Base-by-base conservation (phyloP, 1,139 yeast genomes). In the Hyphopichia khmerensis region DNA sequence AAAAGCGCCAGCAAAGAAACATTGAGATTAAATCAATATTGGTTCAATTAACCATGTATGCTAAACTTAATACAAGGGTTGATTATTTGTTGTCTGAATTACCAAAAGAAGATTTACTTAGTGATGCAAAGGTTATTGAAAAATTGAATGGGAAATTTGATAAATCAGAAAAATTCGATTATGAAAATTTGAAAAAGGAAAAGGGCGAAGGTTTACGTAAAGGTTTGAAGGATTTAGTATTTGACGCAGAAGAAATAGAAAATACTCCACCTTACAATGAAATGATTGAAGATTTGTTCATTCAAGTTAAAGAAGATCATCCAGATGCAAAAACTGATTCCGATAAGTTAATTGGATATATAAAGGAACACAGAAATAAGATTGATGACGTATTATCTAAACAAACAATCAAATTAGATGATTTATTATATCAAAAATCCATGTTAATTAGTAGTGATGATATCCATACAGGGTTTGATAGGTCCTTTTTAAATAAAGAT, bases 401-500 rank as follows among this genome's bases (percentile, higher is more conserved):
- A 48, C 86, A 82, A 40, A 71, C 78, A 34, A 75, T 77, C 35
- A 84, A 82, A 54, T 69, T 90, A 53, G 80, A 78, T 38, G 80
- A 80, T 32, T 71, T 93, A 44, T 75, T 80, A 51, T 76, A 81
- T 51, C 96, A 91, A 57, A 86, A 88, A 54, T 73, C 82, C 10
- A 62, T 72, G 45, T 85, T 88, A 57, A 91, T 93, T 49, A 82
- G 95, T 4, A 84, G 95, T 44, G 98, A 90, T 17, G 99, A 93
- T 62, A 77, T 90, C 33, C 95, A 82, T 52, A 89, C 95, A n/a
- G 99, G 97, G 0, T 93, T 89, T 70, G 96, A 91, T 58, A 78
- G 88, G 24, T 86, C 96, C 0, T 79, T 88, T 53, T 62, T 90
- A 60, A 89, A 88, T 61, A 84, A 80, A 53, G 65, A 64, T 33